These are phyloP conservation scores for Ogataea kodamae DNA, from an alignment of 805 yeast species.

Conservation along the genomic window DNA sequence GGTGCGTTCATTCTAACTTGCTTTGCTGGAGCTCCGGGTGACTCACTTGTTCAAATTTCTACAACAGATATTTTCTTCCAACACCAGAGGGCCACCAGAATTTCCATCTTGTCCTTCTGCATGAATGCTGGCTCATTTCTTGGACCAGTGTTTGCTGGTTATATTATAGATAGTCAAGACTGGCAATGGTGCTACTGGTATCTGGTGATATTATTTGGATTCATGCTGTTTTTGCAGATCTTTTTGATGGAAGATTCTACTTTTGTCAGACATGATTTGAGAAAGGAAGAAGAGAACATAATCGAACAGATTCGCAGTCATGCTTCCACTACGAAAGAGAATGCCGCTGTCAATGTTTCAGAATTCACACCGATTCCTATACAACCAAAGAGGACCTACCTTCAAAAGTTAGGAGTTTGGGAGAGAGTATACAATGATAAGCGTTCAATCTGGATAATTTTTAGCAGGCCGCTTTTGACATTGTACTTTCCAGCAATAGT, in stretches of 20 bases:
- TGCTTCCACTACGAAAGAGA: conserved; percentile 10
- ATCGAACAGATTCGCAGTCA: conserved; percentile 30
- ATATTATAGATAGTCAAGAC: conserved; percentile 35
- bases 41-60: conserved; percentile 40
- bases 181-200: conserved; percentile 42
- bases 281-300: conserved; percentile 30
- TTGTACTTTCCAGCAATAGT: conserved; percentile 40
- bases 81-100: conserved; percentile 37
- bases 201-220: conserved; percentile 36
- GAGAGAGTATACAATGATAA: conserved; percentile 39
- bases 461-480: conserved; percentile 36
- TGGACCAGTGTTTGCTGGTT: conserved; percentile 45
- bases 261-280: conserved; percentile 31
- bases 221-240: conserved; percentile 31
- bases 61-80: conserved; percentile 41
- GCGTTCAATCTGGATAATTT: conserved; percentile 38
- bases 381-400: conserved; percentile 34
- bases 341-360: conserved; percentile 3
- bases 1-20: conserved; percentile 26
- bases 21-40: conserved; percentile 33
- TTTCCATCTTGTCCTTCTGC: conserved; percentile 38
- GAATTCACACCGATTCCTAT: conserved; percentile 3
- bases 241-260: conserved; percentile 45
- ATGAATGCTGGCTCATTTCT: conserved; percentile 41
- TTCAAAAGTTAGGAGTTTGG: conserved; percentile 34